These are phyloP conservation scores for Cucurbita pepo DNA, from an alignment of 306 rosid genomes.

Conservation along the genomic window DNA sequence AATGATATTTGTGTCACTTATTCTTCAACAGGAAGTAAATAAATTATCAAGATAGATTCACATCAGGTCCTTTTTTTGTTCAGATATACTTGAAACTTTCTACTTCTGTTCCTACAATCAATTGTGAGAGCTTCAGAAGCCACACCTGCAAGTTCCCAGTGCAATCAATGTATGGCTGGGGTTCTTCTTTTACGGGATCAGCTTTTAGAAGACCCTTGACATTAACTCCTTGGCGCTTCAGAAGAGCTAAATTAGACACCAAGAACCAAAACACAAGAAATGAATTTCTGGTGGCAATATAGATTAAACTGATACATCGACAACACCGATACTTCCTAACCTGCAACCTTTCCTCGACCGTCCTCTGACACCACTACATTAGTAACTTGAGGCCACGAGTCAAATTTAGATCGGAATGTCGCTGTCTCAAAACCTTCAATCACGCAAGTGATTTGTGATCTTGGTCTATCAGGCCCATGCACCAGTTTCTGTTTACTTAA, in stretches of 20 bases:
- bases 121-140: neutral
- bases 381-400: slow-evolving; percentile 69
- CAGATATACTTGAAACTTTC: neutral
- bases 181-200: slow-evolving; percentile 89
- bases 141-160: slow-evolving; percentile 87
- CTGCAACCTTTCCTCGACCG: slow-evolving; percentile 99
- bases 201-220: slow-evolving; percentile 93
- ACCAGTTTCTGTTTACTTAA: slow-evolving; percentile 45
- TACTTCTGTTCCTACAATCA: neutral
- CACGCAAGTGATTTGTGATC: slow-evolving; percentile 61
- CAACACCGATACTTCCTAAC: slow-evolving; percentile 34
- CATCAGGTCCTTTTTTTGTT: neutral
- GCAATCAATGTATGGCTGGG: slow-evolving; percentile 83
- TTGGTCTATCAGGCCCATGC: slow-evolving; percentile 29
- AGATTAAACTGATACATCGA: neutral
- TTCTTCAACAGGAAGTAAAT: neutral
- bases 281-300: neutral
- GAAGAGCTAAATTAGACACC: slow-evolving; percentile 52
- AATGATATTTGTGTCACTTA: neutral
- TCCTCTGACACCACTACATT: slow-evolving; percentile 60
- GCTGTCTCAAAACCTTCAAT: slow-evolving; percentile 97
- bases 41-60: neutral
- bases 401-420: slow-evolving; percentile 76
- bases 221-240: slow-evolving; percentile 92
- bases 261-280: neutral